Evolutionary conservation across 2,329 filamentous ascomycete genomes (phyloP).

Genomic region (Calonectria montana): DNA sequence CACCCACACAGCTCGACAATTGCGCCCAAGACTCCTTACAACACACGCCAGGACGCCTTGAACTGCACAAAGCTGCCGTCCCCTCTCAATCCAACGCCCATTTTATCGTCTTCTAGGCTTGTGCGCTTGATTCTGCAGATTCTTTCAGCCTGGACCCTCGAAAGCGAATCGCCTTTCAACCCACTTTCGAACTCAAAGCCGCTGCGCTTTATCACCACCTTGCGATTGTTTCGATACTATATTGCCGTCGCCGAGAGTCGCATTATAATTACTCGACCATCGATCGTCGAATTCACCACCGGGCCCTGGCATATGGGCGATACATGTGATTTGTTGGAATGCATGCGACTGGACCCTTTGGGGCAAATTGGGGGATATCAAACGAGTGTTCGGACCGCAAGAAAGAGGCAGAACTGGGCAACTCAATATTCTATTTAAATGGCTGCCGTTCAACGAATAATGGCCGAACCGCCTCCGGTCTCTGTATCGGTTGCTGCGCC

Average conservation of each 20-base stretch:
- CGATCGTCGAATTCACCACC: background rate
- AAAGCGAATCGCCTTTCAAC: background rate
- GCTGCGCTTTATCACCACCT: background rate
- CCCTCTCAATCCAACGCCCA: background rate
- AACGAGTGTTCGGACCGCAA: conserved; percentile 11
- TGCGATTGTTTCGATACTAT: background rate
- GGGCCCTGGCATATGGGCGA: conserved; percentile 18
- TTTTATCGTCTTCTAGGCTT: background rate
- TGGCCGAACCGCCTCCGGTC: conserved; percentile 48
- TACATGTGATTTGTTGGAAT: conserved; percentile 24
- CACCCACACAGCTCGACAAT: conserved; percentile 19
- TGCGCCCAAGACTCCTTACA: conserved; percentile 20
- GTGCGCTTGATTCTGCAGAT: background rate
- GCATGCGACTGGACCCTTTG: conserved; percentile 25
- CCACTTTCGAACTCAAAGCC: background rate
- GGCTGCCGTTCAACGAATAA: conserved; percentile 54
- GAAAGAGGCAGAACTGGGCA: conserved; percentile 20
- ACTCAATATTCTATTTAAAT: conserved; percentile 36
- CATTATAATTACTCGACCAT: conserved; percentile 7
- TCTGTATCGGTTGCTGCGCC: conserved; percentile 42
- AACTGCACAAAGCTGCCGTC: conserved; percentile 19
- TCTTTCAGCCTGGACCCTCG: background rate
- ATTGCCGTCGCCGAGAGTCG: background rate
- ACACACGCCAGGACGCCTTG: conserved; percentile 17
- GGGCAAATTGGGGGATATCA: conserved; percentile 26